These are phyloP conservation scores for Cryphonectria naterciae DNA, from an alignment of 2,329 filamentous ascomycete species.

Conservation along the genomic window DNA sequence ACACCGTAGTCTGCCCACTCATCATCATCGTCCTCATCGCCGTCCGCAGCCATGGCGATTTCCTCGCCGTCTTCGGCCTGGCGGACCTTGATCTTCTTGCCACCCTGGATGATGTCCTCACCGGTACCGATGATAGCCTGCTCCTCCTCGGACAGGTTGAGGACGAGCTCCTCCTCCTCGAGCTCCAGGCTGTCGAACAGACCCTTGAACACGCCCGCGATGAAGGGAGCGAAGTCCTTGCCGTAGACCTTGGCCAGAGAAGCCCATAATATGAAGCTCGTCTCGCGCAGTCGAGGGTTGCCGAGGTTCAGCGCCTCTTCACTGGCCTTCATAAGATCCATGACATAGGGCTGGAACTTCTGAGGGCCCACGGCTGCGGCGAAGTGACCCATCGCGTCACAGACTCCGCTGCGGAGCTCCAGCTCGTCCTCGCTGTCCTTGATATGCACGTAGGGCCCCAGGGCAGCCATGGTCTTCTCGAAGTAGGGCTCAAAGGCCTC, in stretches of 20 bases:
- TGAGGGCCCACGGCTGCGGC: conserved; percentile 84
- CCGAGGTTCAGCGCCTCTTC: conserved; percentile 89
- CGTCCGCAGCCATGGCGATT: conserved; percentile 59
- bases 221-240: conserved; percentile 78
- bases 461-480: conserved; percentile 84
- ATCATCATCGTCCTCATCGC: conserved; percentile 64
- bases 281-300: conserved; percentile 90
- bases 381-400: conserved; percentile 92
- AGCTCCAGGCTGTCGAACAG: conserved; percentile 85
- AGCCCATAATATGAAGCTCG: conserved; percentile 96
- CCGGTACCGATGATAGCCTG: conserved; percentile 69
- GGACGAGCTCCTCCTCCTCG: conserved; percentile 83
- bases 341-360: conserved; percentile 88
- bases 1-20: conserved; percentile 87
- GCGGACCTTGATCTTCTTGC: conserved; percentile 85
- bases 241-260: conserved; percentile 93
- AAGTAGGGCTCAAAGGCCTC: conserved; percentile 90
- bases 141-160: conserved; percentile 74
- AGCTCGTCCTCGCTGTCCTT: conserved; percentile 91
- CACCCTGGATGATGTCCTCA: conserved; percentile 75
- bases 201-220: conserved; percentile 76
- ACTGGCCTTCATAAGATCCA: conserved; percentile 87
- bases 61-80: conserved; percentile 60
- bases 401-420: conserved; percentile 84
- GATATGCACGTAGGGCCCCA: conserved; percentile 80